Evolutionary conservation across 495 filamentous ascomycete genomes (phyloP).

Genomic region (Xylaria longipes): DNA sequence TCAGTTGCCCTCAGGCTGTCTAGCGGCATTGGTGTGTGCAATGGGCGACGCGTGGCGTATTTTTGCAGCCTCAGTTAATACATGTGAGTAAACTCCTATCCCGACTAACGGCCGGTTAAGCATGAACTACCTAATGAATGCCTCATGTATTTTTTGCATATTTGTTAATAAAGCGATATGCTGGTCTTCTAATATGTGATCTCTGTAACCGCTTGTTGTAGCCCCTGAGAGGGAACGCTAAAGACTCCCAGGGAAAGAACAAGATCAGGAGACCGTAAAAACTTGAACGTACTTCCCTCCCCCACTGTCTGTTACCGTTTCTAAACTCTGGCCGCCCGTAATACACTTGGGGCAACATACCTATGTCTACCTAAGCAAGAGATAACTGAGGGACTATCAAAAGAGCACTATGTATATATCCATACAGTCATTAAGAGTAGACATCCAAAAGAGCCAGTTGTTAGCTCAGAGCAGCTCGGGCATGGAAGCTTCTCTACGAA

Average conservation of each 20-base stretch:
- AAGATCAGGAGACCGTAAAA: not conserved
- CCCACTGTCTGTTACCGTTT: not conserved
- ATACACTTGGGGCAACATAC: not conserved
- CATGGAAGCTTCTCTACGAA: not conserved
- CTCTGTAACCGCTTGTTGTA: not conserved
- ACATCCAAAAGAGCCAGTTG: not conserved
- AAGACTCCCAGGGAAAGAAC: not conserved
- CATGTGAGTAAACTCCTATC: not conserved
- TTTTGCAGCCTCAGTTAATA: not conserved
- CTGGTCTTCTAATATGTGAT: not conserved
- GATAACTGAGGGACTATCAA: not conserved
- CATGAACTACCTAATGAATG: not conserved
- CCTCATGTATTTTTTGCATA: slow-evolving; percentile 1
- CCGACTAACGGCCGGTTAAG: not conserved
- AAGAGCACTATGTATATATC: not conserved
- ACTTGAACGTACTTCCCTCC: not conserved
- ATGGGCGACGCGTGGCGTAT: not conserved
- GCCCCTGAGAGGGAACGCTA: not conserved
- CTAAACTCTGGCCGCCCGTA: not conserved
- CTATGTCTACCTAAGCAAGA: not conserved
- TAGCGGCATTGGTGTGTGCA: not conserved
- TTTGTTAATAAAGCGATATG: not conserved
- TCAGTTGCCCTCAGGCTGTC: not conserved
- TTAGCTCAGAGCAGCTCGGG: not conserved
- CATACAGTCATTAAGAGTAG: not conserved